phyloP scores from a whole-genome alignment of 139 green algal species.

The Pleodorina starrii region DNA sequence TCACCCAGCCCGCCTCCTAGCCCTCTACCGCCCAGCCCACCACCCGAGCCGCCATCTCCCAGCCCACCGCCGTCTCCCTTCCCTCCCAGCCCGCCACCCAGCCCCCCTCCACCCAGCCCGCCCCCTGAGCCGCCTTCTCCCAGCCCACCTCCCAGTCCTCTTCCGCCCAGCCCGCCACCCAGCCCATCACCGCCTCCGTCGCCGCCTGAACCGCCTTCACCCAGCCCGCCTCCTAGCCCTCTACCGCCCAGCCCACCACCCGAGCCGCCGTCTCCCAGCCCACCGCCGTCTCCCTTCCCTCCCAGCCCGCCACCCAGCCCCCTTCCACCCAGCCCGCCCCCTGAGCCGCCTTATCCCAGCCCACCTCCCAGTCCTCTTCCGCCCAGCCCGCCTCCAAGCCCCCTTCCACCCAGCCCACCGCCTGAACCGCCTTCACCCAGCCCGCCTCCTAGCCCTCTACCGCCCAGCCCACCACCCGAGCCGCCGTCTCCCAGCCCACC shows the following conservation, averaged over 20 bases:
- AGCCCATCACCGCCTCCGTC: neutral
- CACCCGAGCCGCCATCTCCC: neutral
- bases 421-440: neutral
- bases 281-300: no score
- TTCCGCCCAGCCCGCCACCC: neutral
- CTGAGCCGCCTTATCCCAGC: neutral
- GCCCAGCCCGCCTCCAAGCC: neutral
- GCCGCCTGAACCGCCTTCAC: neutral
- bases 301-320: no score
- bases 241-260: neutral
- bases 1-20: no score
- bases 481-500: neutral
- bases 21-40: neutral
- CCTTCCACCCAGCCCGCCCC: neutral
- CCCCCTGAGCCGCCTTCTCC: neutral
- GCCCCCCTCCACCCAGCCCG: neutral
- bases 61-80: neutral
- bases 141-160: neutral
- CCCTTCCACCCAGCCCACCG: neutral
- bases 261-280: neutral
- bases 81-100: neutral
- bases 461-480: neutral
- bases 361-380: neutral
- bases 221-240: neutral
- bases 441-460: neutral